Evolutionary conservation across 1,284 basidiomycete genomes (phyloP), one percentile per base, ranked within the genome.

Genomic region (Quambalaria eucalypti): DNA sequence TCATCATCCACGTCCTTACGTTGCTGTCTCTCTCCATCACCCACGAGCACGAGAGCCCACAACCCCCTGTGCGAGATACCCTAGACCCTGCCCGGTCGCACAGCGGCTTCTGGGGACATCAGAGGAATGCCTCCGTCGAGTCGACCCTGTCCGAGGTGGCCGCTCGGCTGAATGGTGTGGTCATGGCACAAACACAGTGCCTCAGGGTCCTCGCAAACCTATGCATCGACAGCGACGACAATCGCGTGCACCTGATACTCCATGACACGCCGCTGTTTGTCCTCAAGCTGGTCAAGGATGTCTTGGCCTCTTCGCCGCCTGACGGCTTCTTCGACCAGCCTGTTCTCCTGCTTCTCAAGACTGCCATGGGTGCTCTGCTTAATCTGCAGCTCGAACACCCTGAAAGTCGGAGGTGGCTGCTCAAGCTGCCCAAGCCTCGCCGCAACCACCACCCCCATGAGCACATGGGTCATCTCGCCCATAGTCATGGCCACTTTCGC

Each of bases 331-430:
- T 61, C 62, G 9, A 50, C 56, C 54, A 56, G 50, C 28, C 48
- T 59, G 31, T 80, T 90, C 38, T 85, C 82, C 68, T 79, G 6
- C 42, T 90, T 55, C 79, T 89, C 51, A 84, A 84, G 67, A 88
- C 87, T 3, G 82, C 86, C 3, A 81, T 89, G 54, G 89, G 88
- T 2, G 85, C 86, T 6, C 78, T 91, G 28, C 76, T 91, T 49
- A 91, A 91, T 68, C 82, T 85, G 21, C 85, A 85, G 62, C 79
- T 90, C 53, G 84, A 84, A 51, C 88, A 84, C 73, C 84, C 60
- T 2, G 56, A 55, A 6, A 82, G 80, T 42, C 57, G 57, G 5
- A 51, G 51, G 19, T 59, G 64, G 16, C 57, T 68, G 26, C 50
- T 55, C 26, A 46, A 46, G 21, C 21, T 46, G 19, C 42, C 42